Base-by-base conservation (phyloP, 148 eudicot genomes). In the Rhododendron griersonianum region DNA sequence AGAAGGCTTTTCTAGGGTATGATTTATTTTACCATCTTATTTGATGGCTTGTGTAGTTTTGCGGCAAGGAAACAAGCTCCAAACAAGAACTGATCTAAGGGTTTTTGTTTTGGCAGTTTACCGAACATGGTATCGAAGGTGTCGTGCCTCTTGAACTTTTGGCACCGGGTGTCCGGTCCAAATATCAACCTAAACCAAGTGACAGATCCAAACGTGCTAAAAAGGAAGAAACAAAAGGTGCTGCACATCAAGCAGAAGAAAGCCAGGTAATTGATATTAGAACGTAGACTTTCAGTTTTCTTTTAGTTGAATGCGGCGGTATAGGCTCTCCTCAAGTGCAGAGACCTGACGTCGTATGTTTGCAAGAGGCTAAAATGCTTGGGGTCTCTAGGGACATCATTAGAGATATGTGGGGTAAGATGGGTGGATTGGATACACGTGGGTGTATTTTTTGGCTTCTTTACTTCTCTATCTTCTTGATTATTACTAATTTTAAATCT, bases 91-190 rank as follows among this genome's bases (percentile, higher is more conserved):
- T 35, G 21, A 84, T 87, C 15, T 25, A 9, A 69, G 59, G 28
- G 14, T 25, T 41, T 19, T 8, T 0, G 13, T 11, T 78, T 53
- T 69, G 87, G 87, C 93, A 96, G 99, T 96, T 96, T 80, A 93
- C 99, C 23, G 99, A 96, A 88, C 90, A 92, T 91, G 99, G 98
- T 48, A 90, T 96, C 86, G 99, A 96, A 90, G 99, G 98, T 78
- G 99, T 96, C 83, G 99, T 96, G 59, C 98, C 99, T 53, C 89
- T 85, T 80, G 99, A 96, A 89, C 94, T 96, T 86, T 80, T 96
- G 90, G 92, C 98, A 33, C 86, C 93, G 28, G 98, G 92, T 76
- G 88, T 93, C 63, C 89, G 92, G 77, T 90, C 95, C 59, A 94
- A 93, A 91, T 95, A 94, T 90, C 98, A 95, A 89, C 91, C 92